Percentiles rank a stretch among this genome's conserved stretches.
These are phyloP conservation scores for Diaporthe helianthi DNA, from an alignment of 2,329 filamentous ascomycete species.

Conservation along the genomic window DNA sequence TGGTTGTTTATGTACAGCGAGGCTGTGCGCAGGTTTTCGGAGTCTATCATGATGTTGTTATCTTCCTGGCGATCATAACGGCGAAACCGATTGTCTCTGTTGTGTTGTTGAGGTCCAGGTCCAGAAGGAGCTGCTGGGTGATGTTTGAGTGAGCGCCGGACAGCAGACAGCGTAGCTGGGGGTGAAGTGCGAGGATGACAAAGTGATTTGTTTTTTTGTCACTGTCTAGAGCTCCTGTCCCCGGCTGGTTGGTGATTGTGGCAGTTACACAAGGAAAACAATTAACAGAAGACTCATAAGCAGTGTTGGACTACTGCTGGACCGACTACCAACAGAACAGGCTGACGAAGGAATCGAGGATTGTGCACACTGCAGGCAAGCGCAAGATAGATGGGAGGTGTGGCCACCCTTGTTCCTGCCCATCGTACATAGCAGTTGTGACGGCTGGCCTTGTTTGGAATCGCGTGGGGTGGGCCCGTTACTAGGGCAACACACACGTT, in stretches of 20 bases:
- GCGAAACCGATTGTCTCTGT: not conserved
- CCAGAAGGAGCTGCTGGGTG: not conserved
- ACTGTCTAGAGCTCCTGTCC: not conserved
- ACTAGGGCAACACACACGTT: slow-evolving; percentile 24
- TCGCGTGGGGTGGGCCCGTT: slow-evolving; percentile 24
- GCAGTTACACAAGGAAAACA: not conserved
- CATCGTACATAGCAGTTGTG: not conserved
- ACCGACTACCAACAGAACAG: not conserved
- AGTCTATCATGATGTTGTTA: slow-evolving; percentile 57
- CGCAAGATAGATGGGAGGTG: not conserved
- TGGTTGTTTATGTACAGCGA: slow-evolving; percentile 78
- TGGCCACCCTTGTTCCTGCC: slow-evolving; percentile 7
- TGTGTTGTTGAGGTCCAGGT: not conserved
- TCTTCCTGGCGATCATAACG: slow-evolving; percentile 28
- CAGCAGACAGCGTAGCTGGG: not conserved
- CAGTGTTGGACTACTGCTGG: no score
- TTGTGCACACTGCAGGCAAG: slow-evolving; percentile 2
- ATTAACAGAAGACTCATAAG: not conserved
- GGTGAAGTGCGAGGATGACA: not conserved
- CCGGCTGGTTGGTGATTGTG: not conserved
- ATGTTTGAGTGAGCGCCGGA: not conserved
- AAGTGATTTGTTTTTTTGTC: not conserved
- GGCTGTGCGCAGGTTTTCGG: slow-evolving; percentile 69
- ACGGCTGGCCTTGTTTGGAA: slow-evolving; percentile 25
- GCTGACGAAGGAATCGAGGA: not conserved